Base-by-base conservation (phyloP, 495 filamentous ascomycete genomes). In the Penicillium bialowiezense region DNA sequence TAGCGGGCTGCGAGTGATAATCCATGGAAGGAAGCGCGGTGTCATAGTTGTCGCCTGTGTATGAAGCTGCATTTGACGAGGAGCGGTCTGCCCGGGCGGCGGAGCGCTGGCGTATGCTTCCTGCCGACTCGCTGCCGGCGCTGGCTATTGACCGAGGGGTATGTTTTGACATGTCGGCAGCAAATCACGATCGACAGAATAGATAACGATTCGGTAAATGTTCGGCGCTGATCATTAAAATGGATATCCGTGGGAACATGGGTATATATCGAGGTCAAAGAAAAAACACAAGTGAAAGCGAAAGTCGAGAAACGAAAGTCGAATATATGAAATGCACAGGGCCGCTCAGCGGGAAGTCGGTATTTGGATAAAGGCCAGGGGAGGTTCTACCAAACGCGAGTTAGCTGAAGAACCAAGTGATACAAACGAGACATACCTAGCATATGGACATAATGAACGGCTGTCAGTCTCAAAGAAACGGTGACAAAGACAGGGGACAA, bases 11-110 rank as follows among this genome's bases (percentile, higher is more conserved):
- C 20, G 55, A 46, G 31, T 61, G 51, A n/a, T 52, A 56, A 8
- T 53, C 47, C 24, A 62, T 71, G 33, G 59, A 65, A 18, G 60
- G 62, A 46, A 52, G 42, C 32, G 44, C 65, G 21, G 52, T 67
- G 52, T 61, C 52, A 60, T 51, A 51, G 31, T 56, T 35, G 10
- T 69, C 67, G 10, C 48, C 31, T 8, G 46, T 41, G 32, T 49
- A 51, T 2, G 58, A 52, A 1, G 52, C 41, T 12, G 58, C 50
- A 21, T 56, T 56, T 12, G 58, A 61, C 14, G 50, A 50, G 5
- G 52, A 56, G 23, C 48, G 55, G 34, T 59, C 52, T 35, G 23
- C 55, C 1, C 55, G 58, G 20, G 57, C 42, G 3, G 49, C 41
- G 6, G 55, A 49, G 47, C 44, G 58, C n/a, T 32, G 37, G 14